Conservation (phyloP, 116 monocot genomes). For the Posidonia oceanica region DNA sequence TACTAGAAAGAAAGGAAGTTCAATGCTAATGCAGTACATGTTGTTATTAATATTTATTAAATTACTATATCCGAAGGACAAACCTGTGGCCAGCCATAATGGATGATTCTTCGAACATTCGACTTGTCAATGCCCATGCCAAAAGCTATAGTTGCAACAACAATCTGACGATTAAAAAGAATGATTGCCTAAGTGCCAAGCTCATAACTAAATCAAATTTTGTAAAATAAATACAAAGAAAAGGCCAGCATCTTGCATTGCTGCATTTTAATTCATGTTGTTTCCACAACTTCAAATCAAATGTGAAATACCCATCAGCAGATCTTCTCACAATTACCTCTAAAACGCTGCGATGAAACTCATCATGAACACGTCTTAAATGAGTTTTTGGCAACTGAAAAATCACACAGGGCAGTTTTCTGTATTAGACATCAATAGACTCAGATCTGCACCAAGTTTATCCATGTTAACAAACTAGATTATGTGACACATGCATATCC, state of each 20-base stretch:
- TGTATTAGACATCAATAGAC: background rate
- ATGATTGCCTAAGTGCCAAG: background rate
- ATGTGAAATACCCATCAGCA: background rate
- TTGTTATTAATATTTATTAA: background rate
- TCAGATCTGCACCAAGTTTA: too few species aligned
- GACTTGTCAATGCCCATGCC: constrained; percentile 99
- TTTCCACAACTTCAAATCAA: background rate
- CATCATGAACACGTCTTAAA: constrained; percentile 71
- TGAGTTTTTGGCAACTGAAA: constrained; percentile 84
- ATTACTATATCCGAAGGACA: background rate
- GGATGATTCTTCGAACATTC: constrained; percentile 95
- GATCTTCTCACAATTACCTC: constrained; percentile 33
- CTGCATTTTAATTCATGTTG: background rate
- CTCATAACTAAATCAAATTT: background rate
- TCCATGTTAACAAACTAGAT: background rate
- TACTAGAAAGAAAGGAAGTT: background rate
- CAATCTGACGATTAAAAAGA: constrained; percentile 43
- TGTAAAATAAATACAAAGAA: background rate
- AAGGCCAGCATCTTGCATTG: background rate
- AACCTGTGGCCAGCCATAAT: constrained; percentile 99
- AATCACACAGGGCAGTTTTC: background rate
- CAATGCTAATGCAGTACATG: background rate
- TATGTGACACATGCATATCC: background rate
- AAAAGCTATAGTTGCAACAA: constrained; percentile 98
- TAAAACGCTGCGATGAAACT: constrained; percentile 55